phyloP scores from a whole-genome alignment of 1,139 yeast genomes.

The Lodderomyces parapsilosis region DNA sequence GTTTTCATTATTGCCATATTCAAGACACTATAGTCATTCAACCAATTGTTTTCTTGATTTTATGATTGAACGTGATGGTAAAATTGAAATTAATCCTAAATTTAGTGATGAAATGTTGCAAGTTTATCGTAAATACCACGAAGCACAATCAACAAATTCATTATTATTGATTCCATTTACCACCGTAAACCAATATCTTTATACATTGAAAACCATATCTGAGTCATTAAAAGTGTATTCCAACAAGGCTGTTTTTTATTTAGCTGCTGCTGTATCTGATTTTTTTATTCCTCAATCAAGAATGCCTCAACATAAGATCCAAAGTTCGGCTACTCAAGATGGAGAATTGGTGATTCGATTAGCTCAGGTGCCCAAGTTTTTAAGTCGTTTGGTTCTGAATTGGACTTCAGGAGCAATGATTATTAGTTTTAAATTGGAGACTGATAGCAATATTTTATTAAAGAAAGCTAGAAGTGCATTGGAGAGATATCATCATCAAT shows the following conservation, averaged over 20 bases:
- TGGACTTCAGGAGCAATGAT: constrained; percentile 98
- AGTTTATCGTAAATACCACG: constrained; percentile 64
- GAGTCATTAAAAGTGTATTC: constrained; percentile 54
- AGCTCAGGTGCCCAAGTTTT: constrained; percentile 95
- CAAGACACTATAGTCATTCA: constrained; percentile 84
- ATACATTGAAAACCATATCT: constrained; percentile 73
- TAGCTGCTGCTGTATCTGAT: constrained; percentile 98
- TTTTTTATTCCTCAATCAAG: constrained; percentile 86
- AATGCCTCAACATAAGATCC: constrained; percentile 92
- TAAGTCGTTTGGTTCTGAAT: constrained; percentile 79
- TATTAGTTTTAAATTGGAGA: constrained; percentile 90
- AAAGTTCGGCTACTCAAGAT: constrained; percentile 59
- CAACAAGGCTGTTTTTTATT: constrained; percentile 65
- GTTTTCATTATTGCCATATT: constrained; percentile 85
- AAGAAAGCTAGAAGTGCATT: constrained; percentile 78
- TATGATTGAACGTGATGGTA: constrained; percentile 55
- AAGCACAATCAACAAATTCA: constrained; percentile 56
- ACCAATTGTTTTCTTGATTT: constrained; percentile 85
- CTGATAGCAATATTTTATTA: constrained; percentile 70
- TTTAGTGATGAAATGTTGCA: constrained; percentile 62
- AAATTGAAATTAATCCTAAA: constrained; percentile 58
- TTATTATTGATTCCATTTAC: constrained; percentile 82
- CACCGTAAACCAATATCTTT: constrained; percentile 90
- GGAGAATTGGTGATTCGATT: constrained; percentile 75
- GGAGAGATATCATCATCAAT: constrained; percentile 82